A percentile compares a stretch with the other conserved stretches of the same genome.
Evolutionary conservation across 495 filamentous ascomycete species (phyloP).

Genomic region (Aeminium ludgeri): DNA sequence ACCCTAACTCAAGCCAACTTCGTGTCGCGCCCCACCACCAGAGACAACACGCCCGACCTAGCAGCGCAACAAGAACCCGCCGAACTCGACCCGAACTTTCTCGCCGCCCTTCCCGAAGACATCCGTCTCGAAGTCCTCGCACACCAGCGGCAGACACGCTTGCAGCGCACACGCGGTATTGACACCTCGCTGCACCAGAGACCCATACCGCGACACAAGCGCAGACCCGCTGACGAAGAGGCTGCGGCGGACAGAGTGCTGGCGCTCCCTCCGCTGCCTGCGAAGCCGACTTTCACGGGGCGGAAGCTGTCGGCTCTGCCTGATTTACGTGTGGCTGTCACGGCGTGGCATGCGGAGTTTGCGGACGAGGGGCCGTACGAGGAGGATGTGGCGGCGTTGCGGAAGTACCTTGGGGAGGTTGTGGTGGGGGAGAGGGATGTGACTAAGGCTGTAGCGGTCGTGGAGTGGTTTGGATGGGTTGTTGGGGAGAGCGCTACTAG

Average conservation of each 20-base stretch:
- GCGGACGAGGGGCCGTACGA: slow-evolving; percentile 50
- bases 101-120: slow-evolving; percentile 67
- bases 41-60: slow-evolving; percentile 9
- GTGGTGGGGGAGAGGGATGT: slow-evolving; percentile 57
- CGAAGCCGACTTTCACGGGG: slow-evolving; percentile 49
- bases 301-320: slow-evolving; percentile 34
- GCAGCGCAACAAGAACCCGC: slow-evolving; percentile 14
- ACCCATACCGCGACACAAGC: slow-evolving; percentile 5
- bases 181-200: slow-evolving; percentile 14
- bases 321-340: slow-evolving; percentile 45
- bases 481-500: slow-evolving; percentile 31
- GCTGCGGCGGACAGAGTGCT: slow-evolving; percentile 25
- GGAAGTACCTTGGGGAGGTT: slow-evolving; percentile 49
- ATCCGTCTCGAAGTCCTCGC: slow-evolving; percentile 60
- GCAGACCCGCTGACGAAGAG: slow-evolving; percentile 6
- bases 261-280: slow-evolving; percentile 33
- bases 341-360: slow-evolving; percentile 52
- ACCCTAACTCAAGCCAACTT: slow-evolving; percentile 52
- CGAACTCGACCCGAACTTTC: slow-evolving; percentile 50
- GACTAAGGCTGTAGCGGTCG: slow-evolving; percentile 50
- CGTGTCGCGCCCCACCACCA: slow-evolving; percentile 23
- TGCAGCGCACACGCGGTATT: slow-evolving; percentile 30
- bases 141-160: slow-evolving; percentile 45
- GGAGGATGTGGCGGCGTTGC: slow-evolving; percentile 59
- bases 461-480: slow-evolving; percentile 57